These are phyloP conservation scores for Globisporangium barbulae DNA, from an alignment of 352 stramenopile species.

Conservation along the genomic window DNA sequence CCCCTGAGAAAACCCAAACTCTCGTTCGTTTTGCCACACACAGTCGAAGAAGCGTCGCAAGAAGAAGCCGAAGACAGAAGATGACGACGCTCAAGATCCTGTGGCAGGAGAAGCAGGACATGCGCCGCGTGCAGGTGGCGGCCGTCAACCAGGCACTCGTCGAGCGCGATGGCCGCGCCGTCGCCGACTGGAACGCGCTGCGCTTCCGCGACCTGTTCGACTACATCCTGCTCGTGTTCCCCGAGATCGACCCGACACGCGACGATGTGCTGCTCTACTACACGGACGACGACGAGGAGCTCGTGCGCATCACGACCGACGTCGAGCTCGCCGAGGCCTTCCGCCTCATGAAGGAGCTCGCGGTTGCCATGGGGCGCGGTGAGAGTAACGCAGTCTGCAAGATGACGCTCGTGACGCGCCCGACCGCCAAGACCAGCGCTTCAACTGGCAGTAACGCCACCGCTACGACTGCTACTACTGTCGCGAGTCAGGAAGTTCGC, in stretches of 20 bases:
- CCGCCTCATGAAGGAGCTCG: constrained; percentile 71
- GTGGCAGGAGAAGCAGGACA: constrained; percentile 78
- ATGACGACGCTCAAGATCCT: constrained; percentile 88
- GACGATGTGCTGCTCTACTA: constrained; percentile 71
- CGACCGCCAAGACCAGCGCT: constrained; percentile 12
- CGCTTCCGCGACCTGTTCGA: constrained; percentile 59
- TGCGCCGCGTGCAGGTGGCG: constrained; percentile 76
- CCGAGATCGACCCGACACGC: constrained; percentile 32
- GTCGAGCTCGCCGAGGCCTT: constrained; percentile 75
- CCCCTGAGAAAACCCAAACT: neutral
- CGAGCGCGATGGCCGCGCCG: constrained; percentile 38
- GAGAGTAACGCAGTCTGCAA: constrained; percentile 53
- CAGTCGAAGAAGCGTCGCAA: neutral
- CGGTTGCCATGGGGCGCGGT: constrained; percentile 36
- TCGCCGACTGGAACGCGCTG: constrained; percentile 29
- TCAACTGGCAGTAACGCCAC: constrained; percentile 19
- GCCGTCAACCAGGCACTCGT: constrained; percentile 59
- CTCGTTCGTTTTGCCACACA: neutral
- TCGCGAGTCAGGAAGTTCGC: constrained; percentile 11
- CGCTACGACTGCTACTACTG: neutral
- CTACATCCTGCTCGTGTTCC: constrained; percentile 71
- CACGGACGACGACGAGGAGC: constrained; percentile 79
- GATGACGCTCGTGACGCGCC: constrained; percentile 55
- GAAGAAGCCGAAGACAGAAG: neutral
- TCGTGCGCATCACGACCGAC: constrained; percentile 82